phyloP scores from a whole-genome alignment of 164 flowering plant genomes.

The Annona cherimola region DNA sequence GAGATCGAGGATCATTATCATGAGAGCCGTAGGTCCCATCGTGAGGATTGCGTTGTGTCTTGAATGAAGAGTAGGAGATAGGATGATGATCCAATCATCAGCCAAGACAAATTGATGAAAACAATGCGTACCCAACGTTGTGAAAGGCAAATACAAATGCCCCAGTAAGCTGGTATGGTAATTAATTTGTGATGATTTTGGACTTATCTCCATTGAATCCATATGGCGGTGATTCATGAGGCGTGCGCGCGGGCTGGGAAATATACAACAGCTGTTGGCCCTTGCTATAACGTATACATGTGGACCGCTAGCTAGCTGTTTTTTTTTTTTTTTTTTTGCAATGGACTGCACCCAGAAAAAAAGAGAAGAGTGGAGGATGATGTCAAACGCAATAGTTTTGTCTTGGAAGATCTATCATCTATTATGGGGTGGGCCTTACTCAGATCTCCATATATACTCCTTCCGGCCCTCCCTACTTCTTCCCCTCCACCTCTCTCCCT shows the following conservation, averaged over 20 bases:
- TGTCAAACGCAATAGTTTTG: slow-evolving; percentile 2
- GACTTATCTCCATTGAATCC: neutral
- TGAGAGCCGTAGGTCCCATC: neutral
- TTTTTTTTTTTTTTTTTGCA: no score
- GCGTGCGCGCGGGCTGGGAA: no score
- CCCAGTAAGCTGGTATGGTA: neutral
- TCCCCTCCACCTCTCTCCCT: neutral
- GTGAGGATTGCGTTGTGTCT: neutral
- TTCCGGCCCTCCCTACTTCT: neutral
- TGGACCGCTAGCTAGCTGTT: neutral
- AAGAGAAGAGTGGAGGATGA: neutral
- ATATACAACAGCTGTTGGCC: neutral
- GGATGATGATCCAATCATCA: neutral
- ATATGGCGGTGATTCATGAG: neutral
- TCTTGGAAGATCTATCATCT: slow-evolving; percentile 11
- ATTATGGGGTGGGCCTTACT: slow-evolving; percentile 9
- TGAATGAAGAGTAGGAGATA: neutral
- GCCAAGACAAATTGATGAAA: neutral
- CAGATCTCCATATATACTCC: slow-evolving; percentile 9
- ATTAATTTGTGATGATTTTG: neutral
- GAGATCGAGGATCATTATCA: neutral
- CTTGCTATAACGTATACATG: neutral
- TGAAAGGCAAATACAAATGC: no score
- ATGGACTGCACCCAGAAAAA: neutral
- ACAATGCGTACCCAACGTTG: neutral